Conservation (phyloP, 257 asterid species). For the Solanum pennellii region DNA sequence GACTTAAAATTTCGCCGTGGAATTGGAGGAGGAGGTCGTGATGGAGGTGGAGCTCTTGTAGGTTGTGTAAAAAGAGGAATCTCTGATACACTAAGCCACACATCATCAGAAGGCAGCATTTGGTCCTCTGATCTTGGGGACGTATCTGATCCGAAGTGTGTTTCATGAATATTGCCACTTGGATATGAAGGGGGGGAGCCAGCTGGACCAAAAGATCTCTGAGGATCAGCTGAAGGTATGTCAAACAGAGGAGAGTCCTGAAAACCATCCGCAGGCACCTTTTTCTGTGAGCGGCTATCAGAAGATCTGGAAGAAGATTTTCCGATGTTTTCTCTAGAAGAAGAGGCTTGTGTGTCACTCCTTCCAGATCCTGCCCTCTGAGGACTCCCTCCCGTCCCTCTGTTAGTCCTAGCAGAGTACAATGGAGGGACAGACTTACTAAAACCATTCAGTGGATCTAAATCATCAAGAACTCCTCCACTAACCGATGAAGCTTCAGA, state of each 20-base stretch:
- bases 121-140: constrained; percentile 50
- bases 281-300: constrained; percentile 38
- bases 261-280: constrained; percentile 36
- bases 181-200: constrained; percentile 39
- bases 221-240: constrained; percentile 54
- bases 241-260: constrained; percentile 74
- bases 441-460: constrained; percentile 59
- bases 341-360: constrained; percentile 28
- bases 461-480: constrained; percentile 66
- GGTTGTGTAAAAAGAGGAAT: constrained; percentile 89
- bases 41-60: constrained; percentile 89
- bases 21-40: constrained; percentile 92
- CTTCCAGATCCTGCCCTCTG: constrained; percentile 25
- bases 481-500: constrained; percentile 42
- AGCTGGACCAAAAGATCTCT: constrained; percentile 39
- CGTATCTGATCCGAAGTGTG: constrained; percentile 28
- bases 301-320: constrained; percentile 48
- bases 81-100: constrained; percentile 90
- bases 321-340: constrained; percentile 33
- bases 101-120: constrained; percentile 46
- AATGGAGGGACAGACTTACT: constrained; percentile 45
- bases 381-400: constrained; percentile 46
- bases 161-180: constrained; percentile 22
- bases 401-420: constrained; percentile 42
- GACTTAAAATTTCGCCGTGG: constrained; percentile 46